Evolutionary conservation across 225 moss, liverwort and hornwort genomes (phyloP), one percentile per base, ranked within the genome.

Genomic region (Takakia lepidozioides): DNA sequence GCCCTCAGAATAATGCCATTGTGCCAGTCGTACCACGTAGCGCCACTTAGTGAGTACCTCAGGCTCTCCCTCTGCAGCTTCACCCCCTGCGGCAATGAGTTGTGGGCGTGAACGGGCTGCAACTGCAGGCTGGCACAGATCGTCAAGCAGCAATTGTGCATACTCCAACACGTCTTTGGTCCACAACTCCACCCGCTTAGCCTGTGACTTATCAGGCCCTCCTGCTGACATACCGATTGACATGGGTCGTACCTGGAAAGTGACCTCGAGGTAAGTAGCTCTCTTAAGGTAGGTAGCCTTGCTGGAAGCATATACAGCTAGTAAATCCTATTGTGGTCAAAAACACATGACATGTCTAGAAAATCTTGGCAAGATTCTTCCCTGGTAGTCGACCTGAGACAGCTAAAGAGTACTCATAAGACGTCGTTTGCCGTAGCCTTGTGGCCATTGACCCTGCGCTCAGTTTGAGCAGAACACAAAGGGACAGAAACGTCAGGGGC

Each of bases 1-100:
- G 30, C 98, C 98, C 78, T 98, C 91, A 18, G 83, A 78, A 49
- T 85, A 82, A 66, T 98, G 98, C 98, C 98, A 98, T 35, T 87
- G 85, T 44, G 74, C 83, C 65, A 98, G 76, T 56, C 85, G 81
- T 49, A 85, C 75, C 43, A 98, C 40, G 65, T 91, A 98, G 27
- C 78, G 80, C 91, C 98, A 98, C 66, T 85, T 87, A 2, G 64
- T 68, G 26, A 73, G 69, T 43, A 70, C 37, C 25, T 83, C 84
- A 39, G 72, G 64, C 42, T 90, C 84, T 38, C 71, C 73, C 35
- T 55, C 73, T 8, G 61, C 59, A 9, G 57, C 47, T 46, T 57
- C 69, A 29, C 71, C 69, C 26, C 63, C 60, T 48, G 54, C 16
- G 43, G 74, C 43, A 8, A 67, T 21, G 32, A 58, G 47, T n/a